These are phyloP conservation scores for Clarireedia monteithiana DNA, from an alignment of 2,329 filamentous ascomycete genomes.

Conservation along the genomic window DNA sequence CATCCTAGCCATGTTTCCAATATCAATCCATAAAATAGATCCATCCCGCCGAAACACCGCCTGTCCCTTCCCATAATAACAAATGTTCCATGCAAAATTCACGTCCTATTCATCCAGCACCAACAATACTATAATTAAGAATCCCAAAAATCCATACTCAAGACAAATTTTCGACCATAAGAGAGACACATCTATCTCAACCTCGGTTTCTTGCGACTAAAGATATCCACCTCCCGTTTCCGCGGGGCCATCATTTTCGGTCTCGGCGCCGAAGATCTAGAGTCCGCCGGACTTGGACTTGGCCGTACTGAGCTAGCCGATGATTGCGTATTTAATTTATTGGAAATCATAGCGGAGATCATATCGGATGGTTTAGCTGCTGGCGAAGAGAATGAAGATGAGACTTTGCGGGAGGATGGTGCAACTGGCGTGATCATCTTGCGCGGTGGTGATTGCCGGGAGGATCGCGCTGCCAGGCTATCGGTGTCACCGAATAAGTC, in stretches of 20 bases:
- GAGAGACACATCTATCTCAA: too few species aligned
- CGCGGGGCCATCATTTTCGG: constrained; percentile 17
- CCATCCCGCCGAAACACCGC: too few species aligned
- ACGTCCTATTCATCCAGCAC: too few species aligned
- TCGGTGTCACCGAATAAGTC: constrained; percentile 21
- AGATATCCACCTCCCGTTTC: constrained; percentile 22
- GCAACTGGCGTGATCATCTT: background rate
- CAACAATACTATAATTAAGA: too few species aligned
- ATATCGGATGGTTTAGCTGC: background rate
- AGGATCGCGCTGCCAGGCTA: background rate
- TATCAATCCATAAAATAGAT: too few species aligned
- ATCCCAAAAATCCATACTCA: too few species aligned
- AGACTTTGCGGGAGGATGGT: constrained; percentile 1
- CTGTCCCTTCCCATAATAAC: too few species aligned
- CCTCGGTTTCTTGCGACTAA: constrained; percentile 14
- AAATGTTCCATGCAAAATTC: too few species aligned
- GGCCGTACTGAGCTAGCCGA: background rate
- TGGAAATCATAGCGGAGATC: background rate
- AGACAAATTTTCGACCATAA: too few species aligned
- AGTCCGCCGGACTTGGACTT: constrained; percentile 6
- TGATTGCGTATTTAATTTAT: background rate
- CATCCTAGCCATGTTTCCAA: too few species aligned
- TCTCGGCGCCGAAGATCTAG: constrained; percentile 3
- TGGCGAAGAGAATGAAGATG: background rate
- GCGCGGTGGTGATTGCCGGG: constrained; percentile 2